Conservation (phyloP, 768 basidiomycete species). For the Mycena albidolilacea region DNA sequence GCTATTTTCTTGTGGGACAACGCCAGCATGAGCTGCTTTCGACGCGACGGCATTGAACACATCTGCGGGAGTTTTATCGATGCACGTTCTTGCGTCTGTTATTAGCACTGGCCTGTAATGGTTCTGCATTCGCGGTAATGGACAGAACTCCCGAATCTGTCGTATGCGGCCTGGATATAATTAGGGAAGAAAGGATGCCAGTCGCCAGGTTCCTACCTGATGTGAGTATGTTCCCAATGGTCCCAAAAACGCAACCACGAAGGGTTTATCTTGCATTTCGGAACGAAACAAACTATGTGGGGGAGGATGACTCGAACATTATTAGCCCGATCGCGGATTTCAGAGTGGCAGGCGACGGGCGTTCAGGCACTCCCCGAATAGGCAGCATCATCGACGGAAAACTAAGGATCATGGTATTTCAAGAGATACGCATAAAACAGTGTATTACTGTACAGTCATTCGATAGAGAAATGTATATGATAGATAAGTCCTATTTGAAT, state of each 20-base stretch:
- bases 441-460: slow-evolving; percentile 29
- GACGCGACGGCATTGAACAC: slow-evolving; percentile 69
- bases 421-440: slow-evolving; percentile 35
- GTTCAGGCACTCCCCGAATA: too few species aligned
- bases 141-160: slow-evolving; percentile 61
- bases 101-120: slow-evolving; percentile 53
- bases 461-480: slow-evolving; percentile 38
- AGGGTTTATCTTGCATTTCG: background rate
- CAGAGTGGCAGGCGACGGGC: too few species aligned
- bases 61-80: slow-evolving; percentile 55
- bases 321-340: too few species aligned
- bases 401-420: slow-evolving; percentile 13
- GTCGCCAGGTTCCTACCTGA: slow-evolving; percentile 55
- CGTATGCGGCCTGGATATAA: slow-evolving; percentile 59
- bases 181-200: background rate
- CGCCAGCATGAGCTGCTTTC: slow-evolving; percentile 62
- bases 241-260: slow-evolving; percentile 63
- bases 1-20: slow-evolving; percentile 88
- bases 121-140: slow-evolving; percentile 58
- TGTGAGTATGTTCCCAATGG: slow-evolving; percentile 74
- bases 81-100: background rate
- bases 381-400: too few species aligned
- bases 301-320: background rate
- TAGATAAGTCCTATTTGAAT: slow-evolving; percentile 28
- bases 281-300: background rate